These are phyloP conservation scores for Fusarium metavorans DNA, from an alignment of 2,329 filamentous ascomycete species.

Conservation along the genomic window DNA sequence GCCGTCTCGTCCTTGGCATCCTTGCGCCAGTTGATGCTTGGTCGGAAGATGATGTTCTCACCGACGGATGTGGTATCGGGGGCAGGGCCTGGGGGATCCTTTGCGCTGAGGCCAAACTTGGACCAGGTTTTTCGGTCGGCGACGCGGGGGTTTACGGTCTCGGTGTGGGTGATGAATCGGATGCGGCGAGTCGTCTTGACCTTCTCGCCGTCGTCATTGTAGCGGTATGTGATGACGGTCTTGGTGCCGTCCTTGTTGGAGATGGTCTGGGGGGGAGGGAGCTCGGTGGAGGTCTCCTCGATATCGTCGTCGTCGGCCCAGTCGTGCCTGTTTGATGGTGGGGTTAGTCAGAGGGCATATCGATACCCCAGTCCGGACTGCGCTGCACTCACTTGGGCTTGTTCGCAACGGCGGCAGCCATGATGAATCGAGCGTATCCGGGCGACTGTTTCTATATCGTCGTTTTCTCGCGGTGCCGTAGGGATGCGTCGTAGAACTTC, in stretches of 20 bases:
- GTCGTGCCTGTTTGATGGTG: slow-evolving; percentile 69
- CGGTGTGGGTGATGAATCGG: slow-evolving; percentile 90
- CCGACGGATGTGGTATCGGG: slow-evolving; percentile 92
- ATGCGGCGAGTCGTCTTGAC: slow-evolving; percentile 98
- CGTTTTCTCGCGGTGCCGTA: slow-evolving; percentile 30
- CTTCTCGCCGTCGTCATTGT: slow-evolving; percentile 94
- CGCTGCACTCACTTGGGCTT: slow-evolving; percentile 54
- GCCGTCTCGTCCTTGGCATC: slow-evolving; percentile 85
- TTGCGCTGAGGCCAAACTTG: slow-evolving; percentile 93
- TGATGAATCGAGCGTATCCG: slow-evolving; percentile 46
- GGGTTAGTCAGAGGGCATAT: slow-evolving; percentile 50
- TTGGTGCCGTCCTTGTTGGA: slow-evolving; percentile 99
- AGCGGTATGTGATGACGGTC: slow-evolving; percentile 89
- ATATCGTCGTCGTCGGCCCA: slow-evolving; percentile 98
- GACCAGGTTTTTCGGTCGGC: slow-evolving; percentile 92
- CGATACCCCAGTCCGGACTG: slow-evolving; percentile 30
- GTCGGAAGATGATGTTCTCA: slow-evolving; percentile 98
- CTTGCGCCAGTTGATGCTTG: slow-evolving; percentile 92
- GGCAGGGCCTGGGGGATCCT: slow-evolving; percentile 84
- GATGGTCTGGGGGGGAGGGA: slow-evolving; percentile 89
- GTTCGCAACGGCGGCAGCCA: slow-evolving; percentile 54
- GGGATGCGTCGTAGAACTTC: slow-evolving; percentile 40
- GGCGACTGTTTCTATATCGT: slow-evolving; percentile 24
- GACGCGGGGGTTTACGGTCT: slow-evolving; percentile 95
- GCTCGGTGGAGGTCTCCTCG: slow-evolving; percentile 75